Evolutionary conservation across 257 asterid genomes (phyloP).

Genomic region (Plectranthus barbatus): DNA sequence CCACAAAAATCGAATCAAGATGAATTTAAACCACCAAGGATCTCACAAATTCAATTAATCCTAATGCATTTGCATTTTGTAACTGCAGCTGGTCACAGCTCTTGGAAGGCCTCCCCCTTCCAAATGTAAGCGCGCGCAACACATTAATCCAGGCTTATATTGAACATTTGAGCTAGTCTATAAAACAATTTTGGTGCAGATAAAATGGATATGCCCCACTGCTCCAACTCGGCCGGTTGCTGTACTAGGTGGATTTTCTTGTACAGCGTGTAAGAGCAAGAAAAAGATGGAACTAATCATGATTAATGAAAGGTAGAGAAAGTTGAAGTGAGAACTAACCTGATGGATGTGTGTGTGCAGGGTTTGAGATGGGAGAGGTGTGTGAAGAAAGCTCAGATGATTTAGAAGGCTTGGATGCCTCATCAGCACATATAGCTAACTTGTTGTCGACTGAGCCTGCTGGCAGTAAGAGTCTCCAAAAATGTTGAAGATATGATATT

Average conservation of each 20-base stretch:
- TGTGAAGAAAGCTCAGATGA: slow-evolving; percentile 89
- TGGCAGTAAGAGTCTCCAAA: slow-evolving; percentile 49
- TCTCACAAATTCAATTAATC: too few species aligned
- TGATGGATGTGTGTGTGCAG: slow-evolving; percentile 24
- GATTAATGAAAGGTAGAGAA: neutral
- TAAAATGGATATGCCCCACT: slow-evolving; percentile 99
- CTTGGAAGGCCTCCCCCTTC: slow-evolving; percentile 83
- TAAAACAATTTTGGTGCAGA: slow-evolving; percentile 37
- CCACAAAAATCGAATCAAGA: slow-evolving; percentile 17
- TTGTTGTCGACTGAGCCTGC: slow-evolving; percentile 86
- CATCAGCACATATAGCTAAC: slow-evolving; percentile 89
- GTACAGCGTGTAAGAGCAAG: slow-evolving; percentile 78
- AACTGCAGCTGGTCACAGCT: slow-evolving; percentile 86
- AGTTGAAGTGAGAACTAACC: neutral
- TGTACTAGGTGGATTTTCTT: slow-evolving; percentile 85
- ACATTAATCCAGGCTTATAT: too few species aligned
- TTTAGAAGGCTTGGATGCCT: slow-evolving; percentile 86
- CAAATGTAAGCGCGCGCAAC: slow-evolving; percentile 63
- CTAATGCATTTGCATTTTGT: too few species aligned
- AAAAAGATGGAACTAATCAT: neutral
- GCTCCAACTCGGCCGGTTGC: slow-evolving; percentile 96
- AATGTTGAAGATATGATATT: too few species aligned
- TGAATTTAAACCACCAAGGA: neutral
- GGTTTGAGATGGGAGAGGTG: slow-evolving; percentile 94
- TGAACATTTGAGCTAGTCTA: too few species aligned